Conservation (phyloP, 768 basidiomycete genomes). For the Hericium alpestre region DNA sequence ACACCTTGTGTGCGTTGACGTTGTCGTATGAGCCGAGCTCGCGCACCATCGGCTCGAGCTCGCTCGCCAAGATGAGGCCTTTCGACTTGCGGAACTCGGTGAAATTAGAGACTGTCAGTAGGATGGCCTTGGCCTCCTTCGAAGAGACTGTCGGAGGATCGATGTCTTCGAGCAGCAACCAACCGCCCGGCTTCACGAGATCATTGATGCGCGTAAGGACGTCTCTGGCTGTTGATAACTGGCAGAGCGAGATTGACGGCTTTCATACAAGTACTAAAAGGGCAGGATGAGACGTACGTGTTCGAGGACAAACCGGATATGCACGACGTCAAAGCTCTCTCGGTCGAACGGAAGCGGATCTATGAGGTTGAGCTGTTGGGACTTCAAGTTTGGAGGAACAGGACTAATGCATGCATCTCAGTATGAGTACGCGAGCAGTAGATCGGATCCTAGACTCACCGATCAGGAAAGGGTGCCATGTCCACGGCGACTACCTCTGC, state of each 20-base stretch:
- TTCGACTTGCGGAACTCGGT: conserved; percentile 2
- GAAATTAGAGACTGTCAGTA: background rate
- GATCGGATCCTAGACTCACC: conserved; percentile 5
- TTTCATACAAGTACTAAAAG: no score
- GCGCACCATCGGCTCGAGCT: background rate
- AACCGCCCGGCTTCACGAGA: conserved; percentile 17
- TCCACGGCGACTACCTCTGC: conserved; percentile 15
- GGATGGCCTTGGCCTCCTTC: background rate
- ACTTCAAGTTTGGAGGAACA: conserved; percentile 15
- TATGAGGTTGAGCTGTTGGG: conserved; percentile 13
- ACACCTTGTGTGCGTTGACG: conserved; percentile 4
- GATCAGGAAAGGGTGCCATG: conserved; percentile 9
- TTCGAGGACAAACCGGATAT: conserved; percentile 16
- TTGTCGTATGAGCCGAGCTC: background rate
- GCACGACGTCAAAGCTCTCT: conserved; percentile 16
- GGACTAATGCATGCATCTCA: conserved; percentile 2
- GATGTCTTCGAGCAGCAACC: conserved; percentile 18
- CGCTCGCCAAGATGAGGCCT: background rate
- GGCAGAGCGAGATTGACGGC: background rate
- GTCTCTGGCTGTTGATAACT: conserved; percentile 14
- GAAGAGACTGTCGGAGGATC: background rate
- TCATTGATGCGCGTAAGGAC: conserved; percentile 10
- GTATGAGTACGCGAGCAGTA: no score
- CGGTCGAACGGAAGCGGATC: conserved; percentile 13
- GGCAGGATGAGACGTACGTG: conserved; percentile 9